Conservation (phyloP, 192 early-diverging fungal species). For the Gigaspora rosea region DNA sequence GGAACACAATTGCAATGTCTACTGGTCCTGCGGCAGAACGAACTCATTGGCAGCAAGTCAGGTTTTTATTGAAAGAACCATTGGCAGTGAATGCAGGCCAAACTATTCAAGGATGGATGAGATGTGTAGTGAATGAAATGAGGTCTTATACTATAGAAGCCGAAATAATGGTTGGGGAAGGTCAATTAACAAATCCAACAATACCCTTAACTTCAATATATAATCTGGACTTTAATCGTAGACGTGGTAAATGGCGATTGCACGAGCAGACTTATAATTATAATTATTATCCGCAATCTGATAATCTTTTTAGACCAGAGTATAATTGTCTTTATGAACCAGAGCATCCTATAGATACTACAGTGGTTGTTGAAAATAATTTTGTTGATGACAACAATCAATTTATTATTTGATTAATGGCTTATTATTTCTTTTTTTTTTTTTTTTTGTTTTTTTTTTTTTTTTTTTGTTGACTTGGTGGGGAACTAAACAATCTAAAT, state of each 20-base stretch:
- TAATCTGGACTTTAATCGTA: conserved; percentile 45
- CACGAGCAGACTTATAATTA: conserved; percentile 93
- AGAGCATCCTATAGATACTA: conserved; percentile 34
- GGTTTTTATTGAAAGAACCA: conserved; percentile 91
- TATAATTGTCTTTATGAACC: conserved; percentile 63
- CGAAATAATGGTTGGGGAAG: conserved; percentile 59
- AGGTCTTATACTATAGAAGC: conserved; percentile 87
- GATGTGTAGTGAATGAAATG: conserved; percentile 85
- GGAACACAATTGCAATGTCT: conserved; percentile 73
- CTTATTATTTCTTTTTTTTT: no score
- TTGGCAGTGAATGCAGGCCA: conserved; percentile 93
- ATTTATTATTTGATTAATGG: conserved; percentile 2
- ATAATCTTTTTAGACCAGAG: conserved; percentile 52
- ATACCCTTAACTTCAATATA: conserved; percentile 42
- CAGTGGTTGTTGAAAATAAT: conserved; percentile 21
- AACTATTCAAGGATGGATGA: conserved; percentile 80
- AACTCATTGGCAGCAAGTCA: conserved; percentile 98
- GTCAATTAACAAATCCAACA: conserved; percentile 51
- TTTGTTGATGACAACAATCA: conserved; percentile 16
- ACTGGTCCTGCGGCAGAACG: conserved; percentile 83
- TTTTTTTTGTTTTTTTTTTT: neutral
- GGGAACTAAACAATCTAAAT: no score
- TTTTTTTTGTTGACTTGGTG: neutral
- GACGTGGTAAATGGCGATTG: conserved; percentile 81
- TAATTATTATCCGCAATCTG: conserved; percentile 54